Percentiles rank a stretch among this genome's conserved stretches.
Evolutionary conservation across 2,329 filamentous ascomycete genomes (phyloP).

Genomic region (Ceratocystis diversiconidia): DNA sequence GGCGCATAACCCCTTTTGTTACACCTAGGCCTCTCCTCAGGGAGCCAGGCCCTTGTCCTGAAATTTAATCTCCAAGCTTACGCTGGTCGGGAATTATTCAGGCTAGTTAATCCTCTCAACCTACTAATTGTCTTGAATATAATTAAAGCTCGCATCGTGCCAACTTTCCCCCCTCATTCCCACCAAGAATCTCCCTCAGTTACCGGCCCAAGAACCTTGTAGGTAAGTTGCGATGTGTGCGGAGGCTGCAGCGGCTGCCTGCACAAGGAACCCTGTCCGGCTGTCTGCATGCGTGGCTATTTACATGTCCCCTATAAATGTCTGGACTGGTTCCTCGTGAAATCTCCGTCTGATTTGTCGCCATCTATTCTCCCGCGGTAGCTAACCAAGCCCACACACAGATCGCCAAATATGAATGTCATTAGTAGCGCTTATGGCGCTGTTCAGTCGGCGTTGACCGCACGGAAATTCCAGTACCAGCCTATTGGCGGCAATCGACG

Average conservation of each 20-base stretch:
- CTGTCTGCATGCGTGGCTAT: background rate
- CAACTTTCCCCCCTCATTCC: background rate
- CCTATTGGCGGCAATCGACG: background rate
- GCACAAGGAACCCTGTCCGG: background rate
- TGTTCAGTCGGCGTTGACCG: constrained; percentile 10
- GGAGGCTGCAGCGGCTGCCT: background rate
- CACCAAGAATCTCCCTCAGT: background rate
- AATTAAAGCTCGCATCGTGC: background rate
- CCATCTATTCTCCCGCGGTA: background rate
- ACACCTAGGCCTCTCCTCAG: too few relatives aligned
- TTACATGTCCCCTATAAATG: background rate
- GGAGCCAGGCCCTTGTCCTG: background rate
- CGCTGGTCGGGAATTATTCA: background rate
- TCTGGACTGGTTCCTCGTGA: too few relatives aligned
- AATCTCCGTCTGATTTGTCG: background rate
- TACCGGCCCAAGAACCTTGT: background rate
- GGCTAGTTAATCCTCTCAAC: background rate
- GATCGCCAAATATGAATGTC: constrained; percentile 12
- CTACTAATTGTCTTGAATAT: background rate
- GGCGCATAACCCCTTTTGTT: constrained; percentile 9
- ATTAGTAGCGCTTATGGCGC: constrained; percentile 5
- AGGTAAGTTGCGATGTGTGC: background rate
- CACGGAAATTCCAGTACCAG: constrained; percentile 14
- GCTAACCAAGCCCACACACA: background rate
- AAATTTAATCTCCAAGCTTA: background rate